Evolutionary conservation across 192 early-diverging fungal species (phyloP), one percentile per base, ranked within the genome.

Genomic region (Umbelopsis vinacea): DNA sequence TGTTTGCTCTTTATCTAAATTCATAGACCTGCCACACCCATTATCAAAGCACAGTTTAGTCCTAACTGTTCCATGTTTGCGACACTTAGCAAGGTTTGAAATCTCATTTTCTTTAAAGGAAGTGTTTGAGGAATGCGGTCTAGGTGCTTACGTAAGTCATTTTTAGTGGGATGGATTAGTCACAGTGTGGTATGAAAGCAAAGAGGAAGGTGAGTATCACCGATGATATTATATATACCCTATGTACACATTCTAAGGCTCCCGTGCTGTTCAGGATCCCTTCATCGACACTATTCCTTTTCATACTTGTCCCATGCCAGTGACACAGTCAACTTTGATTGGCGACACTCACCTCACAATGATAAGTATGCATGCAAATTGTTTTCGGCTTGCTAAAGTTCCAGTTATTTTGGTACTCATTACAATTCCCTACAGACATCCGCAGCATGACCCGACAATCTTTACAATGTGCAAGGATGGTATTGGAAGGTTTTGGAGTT

Each of bases 391-490:
- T 29, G 29, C 29, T 29, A 1, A 43, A 43, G 11, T 43, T 43
- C 40, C 1, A 43, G 6, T 43, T 43, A 6, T 7, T 6, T 12
- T 6, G 40, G 11, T 43, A 12, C 6, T 43, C 40, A 43, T 3
- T 43, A 43, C 11, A 78, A 82, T 73, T 9, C 17, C 0, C 6
- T 8, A 47, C n/a, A 47, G 21, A 19, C 24, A 7, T 17, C 35
- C 55, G 6, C 33, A 66, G 23, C 22, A 46, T 40, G 71, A 77
- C 22, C 73, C 69, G 55, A 73, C 87, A 2, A 74, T 94, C 14
- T 83, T 92, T 70, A 95, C 93, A 5, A 84, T 90, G 83, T 85
- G 82, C 9, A 76, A 75, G 22, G 91, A 94, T 73, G 90, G 89
- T 12, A 83, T 91, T 22, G 83, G 88, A 71, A 85, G 92, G 15